A percentile compares a stretch with the other conserved stretches of the same genome.
phyloP scores from a whole-genome alignment of 2,329 filamentous ascomycete species.

The Microsporum canis region DNA sequence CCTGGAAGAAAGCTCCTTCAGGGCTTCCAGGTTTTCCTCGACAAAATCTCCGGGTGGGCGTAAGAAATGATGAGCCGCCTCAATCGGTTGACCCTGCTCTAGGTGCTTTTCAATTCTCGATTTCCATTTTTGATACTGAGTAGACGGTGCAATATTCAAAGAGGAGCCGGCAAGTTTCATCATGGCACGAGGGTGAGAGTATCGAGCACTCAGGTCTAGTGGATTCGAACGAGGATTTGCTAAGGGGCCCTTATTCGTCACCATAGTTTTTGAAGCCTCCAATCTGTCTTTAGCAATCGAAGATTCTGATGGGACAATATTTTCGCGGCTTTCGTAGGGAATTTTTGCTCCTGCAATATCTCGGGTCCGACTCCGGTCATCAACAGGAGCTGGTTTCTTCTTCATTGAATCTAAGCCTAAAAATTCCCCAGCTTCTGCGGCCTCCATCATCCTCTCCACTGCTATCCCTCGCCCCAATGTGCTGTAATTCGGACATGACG shows the following conservation, averaged over 20 bases:
- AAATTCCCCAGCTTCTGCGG: conserved; percentile 35
- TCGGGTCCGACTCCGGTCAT: neutral
- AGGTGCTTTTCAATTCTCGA: conserved; percentile 17
- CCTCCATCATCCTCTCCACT: conserved; percentile 33
- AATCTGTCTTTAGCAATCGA: neutral
- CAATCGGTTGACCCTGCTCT: conserved; percentile 21
- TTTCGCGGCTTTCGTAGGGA: neutral
- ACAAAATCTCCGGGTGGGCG: conserved; percentile 10
- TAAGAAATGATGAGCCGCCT: conserved; percentile 29
- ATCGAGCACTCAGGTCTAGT: neutral
- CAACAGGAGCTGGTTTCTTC: conserved; percentile 12
- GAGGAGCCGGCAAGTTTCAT: neutral
- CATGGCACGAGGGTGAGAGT: neutral
- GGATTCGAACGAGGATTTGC: neutral
- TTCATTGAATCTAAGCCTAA: conserved; percentile 29
- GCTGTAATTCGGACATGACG: conserved; percentile 33
- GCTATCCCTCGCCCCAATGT: conserved; percentile 27
- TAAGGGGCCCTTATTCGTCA: too few relatives aligned
- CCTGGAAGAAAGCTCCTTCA: conserved; percentile 22
- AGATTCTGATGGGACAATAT: neutral
- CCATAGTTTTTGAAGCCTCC: neutral
- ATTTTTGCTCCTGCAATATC: neutral
- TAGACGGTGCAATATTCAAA: neutral
- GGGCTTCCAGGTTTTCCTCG: conserved; percentile 12
- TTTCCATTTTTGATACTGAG: neutral